phyloP scores from a whole-genome alignment of 805 yeast species.

The Saccharomycopsis fodiens region DNA sequence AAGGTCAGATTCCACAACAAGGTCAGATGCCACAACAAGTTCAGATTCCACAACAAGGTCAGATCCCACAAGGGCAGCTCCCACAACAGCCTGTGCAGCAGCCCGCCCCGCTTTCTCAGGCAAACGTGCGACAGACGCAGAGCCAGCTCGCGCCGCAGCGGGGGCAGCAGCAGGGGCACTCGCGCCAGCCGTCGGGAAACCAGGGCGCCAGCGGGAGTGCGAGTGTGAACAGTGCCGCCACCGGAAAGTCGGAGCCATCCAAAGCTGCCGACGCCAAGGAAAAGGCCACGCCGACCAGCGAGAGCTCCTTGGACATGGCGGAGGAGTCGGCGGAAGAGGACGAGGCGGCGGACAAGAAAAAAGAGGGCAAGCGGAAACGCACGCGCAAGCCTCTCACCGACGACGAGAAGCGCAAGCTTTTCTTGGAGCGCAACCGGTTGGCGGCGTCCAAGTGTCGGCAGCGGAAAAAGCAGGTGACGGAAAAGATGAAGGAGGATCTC shows the following conservation, averaged over 20 bases:
- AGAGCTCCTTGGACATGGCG: neutral
- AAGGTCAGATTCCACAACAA: neutral
- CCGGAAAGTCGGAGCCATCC: too few species aligned
- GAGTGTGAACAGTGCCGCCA: too few species aligned
- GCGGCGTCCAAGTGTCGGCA: constrained; percentile 96
- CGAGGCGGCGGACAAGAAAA: constrained; percentile 17
- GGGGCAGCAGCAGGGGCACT: neutral
- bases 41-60: too few species aligned
- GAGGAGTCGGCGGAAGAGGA: neutral
- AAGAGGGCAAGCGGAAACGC: constrained; percentile 20
- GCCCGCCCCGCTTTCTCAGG: too few species aligned
- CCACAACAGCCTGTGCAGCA: too few species aligned
- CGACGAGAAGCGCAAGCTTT: constrained; percentile 71
- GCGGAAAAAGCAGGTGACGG: constrained; percentile 83
- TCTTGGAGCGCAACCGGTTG: constrained; percentile 81
- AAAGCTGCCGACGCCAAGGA: neutral
- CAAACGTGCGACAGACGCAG: neutral
- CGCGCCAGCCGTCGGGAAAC: too few species aligned
- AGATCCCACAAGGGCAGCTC: too few species aligned
- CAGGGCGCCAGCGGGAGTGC: too few species aligned
- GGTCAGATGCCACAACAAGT: too few species aligned
- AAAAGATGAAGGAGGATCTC: constrained; percentile 74
- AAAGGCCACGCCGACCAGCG: neutral
- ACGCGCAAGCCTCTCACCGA: constrained; percentile 45
- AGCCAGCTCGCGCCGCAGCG: neutral